phyloP scores from a whole-genome alignment of 352 stramenopile species.

The Phytophthora megakarya region DNA sequence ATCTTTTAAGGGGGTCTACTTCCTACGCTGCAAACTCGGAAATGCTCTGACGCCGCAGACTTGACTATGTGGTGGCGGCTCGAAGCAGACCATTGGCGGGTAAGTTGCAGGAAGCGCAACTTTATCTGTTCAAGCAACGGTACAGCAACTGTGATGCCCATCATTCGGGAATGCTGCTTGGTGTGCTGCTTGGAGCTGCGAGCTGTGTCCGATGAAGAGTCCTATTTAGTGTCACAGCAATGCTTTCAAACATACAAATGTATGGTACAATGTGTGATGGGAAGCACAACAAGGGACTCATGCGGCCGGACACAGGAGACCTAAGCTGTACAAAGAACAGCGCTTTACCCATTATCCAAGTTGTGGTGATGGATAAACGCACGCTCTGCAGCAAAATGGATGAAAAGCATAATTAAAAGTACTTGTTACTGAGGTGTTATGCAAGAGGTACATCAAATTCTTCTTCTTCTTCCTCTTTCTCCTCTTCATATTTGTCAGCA shows the following conservation, averaged over 20 bases:
- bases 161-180: constrained; percentile 15
- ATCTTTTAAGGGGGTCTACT: constrained; percentile 30
- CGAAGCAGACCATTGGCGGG: constrained; percentile 32
- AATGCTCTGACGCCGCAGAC: constrained; percentile 38
- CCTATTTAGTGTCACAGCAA: constrained; percentile 1
- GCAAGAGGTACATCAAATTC: constrained; percentile 3
- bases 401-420: background rate
- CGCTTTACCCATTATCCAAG: constrained; percentile 21
- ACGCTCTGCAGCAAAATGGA: background rate
- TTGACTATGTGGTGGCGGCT: constrained; percentile 25
- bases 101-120: background rate
- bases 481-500: constrained; percentile 7
- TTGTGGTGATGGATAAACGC: constrained; percentile 12
- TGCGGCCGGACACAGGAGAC: background rate
- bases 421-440: constrained; percentile 20
- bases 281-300: constrained; percentile 4
- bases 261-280: background rate
- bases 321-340: constrained; percentile 24
- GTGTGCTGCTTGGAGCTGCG: constrained; percentile 25
- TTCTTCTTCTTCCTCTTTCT: constrained; percentile 23
- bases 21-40: constrained; percentile 38
- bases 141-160: constrained; percentile 11
- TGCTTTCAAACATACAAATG: too few relatives aligned
- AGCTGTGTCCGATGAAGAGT: constrained; percentile 12
- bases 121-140: background rate